Conservation (phyloP, 352 stramenopile genomes). For the Thalassiosira mediterranea region DNA sequence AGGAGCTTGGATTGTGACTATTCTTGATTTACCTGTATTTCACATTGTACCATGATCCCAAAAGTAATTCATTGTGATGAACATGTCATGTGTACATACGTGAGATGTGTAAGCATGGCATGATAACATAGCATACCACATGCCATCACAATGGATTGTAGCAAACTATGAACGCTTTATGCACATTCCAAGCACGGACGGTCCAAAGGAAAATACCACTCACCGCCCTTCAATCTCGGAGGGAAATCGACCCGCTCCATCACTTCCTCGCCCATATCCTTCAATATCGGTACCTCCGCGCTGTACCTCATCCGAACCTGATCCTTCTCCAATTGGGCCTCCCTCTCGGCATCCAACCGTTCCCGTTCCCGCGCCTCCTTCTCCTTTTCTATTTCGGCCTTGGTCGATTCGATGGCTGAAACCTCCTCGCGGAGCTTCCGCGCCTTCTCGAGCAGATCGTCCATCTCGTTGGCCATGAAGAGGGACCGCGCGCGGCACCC, state of each 20-base stretch:
- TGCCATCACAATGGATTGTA: no score
- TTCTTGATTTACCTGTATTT: conserved; percentile 45
- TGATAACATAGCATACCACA: no score
- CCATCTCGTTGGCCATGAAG: conserved; percentile 36
- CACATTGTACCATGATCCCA: not conserved
- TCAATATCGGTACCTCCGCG: conserved; percentile 76
- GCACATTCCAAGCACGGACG: no score
- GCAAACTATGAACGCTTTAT: no score
- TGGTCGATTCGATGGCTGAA: conserved; percentile 54
- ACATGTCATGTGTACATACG: no score
- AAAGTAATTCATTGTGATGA: no score
- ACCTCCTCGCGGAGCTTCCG: conserved; percentile 61
- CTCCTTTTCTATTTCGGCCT: conserved; percentile 38
- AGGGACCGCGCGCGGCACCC: no score
- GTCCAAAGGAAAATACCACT: no score
- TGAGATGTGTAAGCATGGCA: no score
- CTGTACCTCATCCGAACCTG: conserved; percentile 56
- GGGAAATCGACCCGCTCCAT: conserved; percentile 74
- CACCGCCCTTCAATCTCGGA: conserved; percentile 56
- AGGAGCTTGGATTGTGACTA: conserved; percentile 53
- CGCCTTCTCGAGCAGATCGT: conserved; percentile 66
- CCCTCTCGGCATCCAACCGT: conserved; percentile 30
- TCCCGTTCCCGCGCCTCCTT: conserved; percentile 39
- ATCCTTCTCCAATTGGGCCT: conserved; percentile 37
- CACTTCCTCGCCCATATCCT: conserved; percentile 67